Evolutionary conservation across 2,329 filamentous ascomycete genomes (phyloP), one percentile per base, ranked within the genome.

Genomic region (Aureobasidium melanogenum): DNA sequence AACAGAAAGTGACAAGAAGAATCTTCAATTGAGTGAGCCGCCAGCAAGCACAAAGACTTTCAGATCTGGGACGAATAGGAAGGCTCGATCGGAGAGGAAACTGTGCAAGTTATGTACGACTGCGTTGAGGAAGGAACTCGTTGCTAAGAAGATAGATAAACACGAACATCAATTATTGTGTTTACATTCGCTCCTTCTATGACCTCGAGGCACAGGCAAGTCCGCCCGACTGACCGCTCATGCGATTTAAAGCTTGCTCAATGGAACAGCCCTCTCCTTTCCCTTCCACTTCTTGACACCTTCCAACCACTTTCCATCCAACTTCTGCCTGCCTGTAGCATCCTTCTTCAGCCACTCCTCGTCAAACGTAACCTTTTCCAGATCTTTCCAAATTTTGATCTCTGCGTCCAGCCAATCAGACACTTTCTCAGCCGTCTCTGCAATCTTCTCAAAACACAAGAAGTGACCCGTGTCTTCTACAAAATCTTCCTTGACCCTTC

Each of bases 391-490:
- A 55, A 75, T 66, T 41, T 63, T 67, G 5, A 72, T 26, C 60
- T 73, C 71, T 12, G 63, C 59, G 14, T 51, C 66, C 19, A 73
- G 24, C 76, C 77, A 80, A 10, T 66, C 68, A 8, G 67, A 69
- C 26, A 60, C 60, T 6, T 73, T 70, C 15, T 82, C 77, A 1
- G 90, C 91, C 63, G 86, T 88, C 68, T 83, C 78, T 2, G 69
- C 76, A 0, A 89, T 88, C 46, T 83, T 82, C 73, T 96, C 91
- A 83, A 96, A 89, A 0, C 92, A 88, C 28, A 97, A 83, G 39
- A 97, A 73, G 72, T 97, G 93, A 0, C 92, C 91, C 5, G 81
- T 79, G 0, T 81, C 81, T 32, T 86, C 75, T 6, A 94, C 73
- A 17, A 84, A 77, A 3, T 88, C 80, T 65, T 85, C 80, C 60